phyloP scores from a whole-genome alignment of 192 early-diverging fungal genomes.

The Entomortierella beljakovae region DNA sequence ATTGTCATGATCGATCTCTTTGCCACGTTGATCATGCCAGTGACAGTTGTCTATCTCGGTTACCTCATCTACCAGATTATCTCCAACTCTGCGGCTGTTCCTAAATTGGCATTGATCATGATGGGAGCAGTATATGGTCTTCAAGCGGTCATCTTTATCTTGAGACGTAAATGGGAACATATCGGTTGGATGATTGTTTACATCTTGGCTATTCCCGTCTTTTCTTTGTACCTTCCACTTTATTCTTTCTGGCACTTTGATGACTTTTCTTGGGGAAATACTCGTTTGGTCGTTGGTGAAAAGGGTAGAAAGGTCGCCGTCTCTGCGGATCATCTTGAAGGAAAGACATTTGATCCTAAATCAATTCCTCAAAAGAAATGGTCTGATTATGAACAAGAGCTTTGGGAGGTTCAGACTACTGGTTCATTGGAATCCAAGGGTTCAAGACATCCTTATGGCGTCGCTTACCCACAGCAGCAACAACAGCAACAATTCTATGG shows the following conservation, averaged over 20 bases:
- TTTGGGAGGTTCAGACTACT: conserved; percentile 71
- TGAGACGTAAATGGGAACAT: conserved; percentile 92
- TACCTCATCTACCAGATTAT: conserved; percentile 83
- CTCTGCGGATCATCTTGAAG: conserved; percentile 67
- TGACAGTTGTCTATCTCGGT: conserved; percentile 86
- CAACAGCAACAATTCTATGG: conserved; percentile 16
- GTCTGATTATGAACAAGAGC: conserved; percentile 83
- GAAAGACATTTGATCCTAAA: conserved; percentile 77
- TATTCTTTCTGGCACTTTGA: conserved; percentile 99
- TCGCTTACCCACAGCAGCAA: conserved; percentile 31
- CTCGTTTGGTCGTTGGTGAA: conserved; percentile 90
- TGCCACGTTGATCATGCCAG: conserved; percentile 93
- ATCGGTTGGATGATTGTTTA: conserved; percentile 98
- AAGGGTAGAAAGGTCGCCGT: conserved; percentile 77
- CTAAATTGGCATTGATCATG: conserved; percentile 87
- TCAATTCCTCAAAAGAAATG: conserved; percentile 83
- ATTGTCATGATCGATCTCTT: conserved; percentile 96
- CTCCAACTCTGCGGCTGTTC: conserved; percentile 68
- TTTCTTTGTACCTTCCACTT: conserved; percentile 82
- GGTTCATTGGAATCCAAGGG: conserved; percentile 63
- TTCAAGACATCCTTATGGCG: conserved; percentile 58
- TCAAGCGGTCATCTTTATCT: conserved; percentile 73
- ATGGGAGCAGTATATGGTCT: conserved; percentile 87
- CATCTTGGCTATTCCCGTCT: conserved; percentile 91
- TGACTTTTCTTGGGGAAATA: conserved; percentile 99